Evolutionary conservation across 306 rosid genomes (phyloP).

Genomic region (Erythrophleum fordii): DNA sequence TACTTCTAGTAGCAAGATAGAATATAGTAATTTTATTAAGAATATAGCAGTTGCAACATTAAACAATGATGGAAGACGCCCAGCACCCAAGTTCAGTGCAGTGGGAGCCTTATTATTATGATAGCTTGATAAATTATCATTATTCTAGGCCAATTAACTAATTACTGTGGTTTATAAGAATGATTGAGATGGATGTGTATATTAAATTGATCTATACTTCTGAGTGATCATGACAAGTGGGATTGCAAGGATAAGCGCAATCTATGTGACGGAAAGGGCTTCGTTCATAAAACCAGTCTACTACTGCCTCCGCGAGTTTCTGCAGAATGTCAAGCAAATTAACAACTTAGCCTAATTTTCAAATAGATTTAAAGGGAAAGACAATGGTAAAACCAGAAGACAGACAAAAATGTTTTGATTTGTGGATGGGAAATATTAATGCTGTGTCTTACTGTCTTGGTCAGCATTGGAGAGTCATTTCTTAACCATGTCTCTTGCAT

Average conservation of each 20-base stretch:
- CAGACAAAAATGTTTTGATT: neutral
- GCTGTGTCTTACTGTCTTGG: conserved; percentile 61
- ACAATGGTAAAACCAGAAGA: neutral
- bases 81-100: conserved; percentile 52
- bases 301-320: conserved; percentile 83
- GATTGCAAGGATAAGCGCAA: conserved; percentile 92
- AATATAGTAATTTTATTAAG: conserved; percentile 12
- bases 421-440: neutral
- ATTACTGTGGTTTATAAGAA: conserved; percentile 37
- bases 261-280: conserved; percentile 67
- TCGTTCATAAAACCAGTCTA: conserved; percentile 82
- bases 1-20: too few relatives aligned
- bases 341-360: too few relatives aligned
- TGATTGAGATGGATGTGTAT: too few relatives aligned
- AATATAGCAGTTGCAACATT: neutral
- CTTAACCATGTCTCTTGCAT: conserved; percentile 83
- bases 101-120: too few relatives aligned
- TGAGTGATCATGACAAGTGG: conserved; percentile 65
- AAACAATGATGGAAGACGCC: conserved; percentile 51
- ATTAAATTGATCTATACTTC: conserved; percentile 47
- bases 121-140: conserved; percentile 32
- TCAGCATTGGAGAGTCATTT: conserved; percentile 64
- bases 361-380: neutral
- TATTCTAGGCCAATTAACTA: conserved; percentile 21
- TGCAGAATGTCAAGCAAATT: too few relatives aligned